These are phyloP conservation scores for Shiraia sp. DNA, from an alignment of 2,329 filamentous ascomycete species.

Conservation along the genomic window DNA sequence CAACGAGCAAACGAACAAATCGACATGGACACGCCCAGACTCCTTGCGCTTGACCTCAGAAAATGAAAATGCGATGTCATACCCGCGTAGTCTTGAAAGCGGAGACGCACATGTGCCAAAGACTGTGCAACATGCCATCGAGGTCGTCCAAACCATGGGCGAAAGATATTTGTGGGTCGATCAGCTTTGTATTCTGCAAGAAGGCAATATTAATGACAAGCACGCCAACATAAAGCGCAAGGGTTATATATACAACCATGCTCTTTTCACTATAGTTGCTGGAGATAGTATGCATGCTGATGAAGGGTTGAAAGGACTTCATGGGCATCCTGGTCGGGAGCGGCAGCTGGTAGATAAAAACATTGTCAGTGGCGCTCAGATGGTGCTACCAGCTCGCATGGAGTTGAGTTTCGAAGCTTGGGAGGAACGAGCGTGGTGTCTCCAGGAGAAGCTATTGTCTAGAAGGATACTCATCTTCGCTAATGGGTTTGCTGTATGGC, in stretches of 20 bases:
- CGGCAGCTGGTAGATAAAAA: not conserved
- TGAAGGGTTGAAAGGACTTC: slow-evolving; percentile 1
- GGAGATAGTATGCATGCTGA: not conserved
- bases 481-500: not conserved
- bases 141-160: not conserved
- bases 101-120: not conserved
- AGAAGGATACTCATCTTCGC: slow-evolving; percentile 1
- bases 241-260: slow-evolving; percentile 2
- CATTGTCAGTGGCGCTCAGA: not conserved
- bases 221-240: slow-evolving; percentile 1
- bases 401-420: slow-evolving; percentile 1
- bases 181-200: slow-evolving; percentile 4
- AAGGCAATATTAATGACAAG: not conserved
- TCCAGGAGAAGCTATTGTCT: slow-evolving; percentile 3
- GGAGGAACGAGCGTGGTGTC: slow-evolving; percentile 2
- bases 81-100: not conserved
- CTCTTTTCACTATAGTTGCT: slow-evolving; percentile 2
- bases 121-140: slow-evolving; percentile 1
- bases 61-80: slow-evolving; percentile 20
- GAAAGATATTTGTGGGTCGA: slow-evolving; percentile 6
- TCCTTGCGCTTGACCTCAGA: not conserved
- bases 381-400: not conserved
- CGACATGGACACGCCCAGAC: not conserved
- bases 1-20: not conserved
- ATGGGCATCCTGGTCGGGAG: not conserved